Evolutionary conservation across 1,139 yeast genomes (phyloP).

Genomic region (Wickerhamomyces sp.): DNA sequence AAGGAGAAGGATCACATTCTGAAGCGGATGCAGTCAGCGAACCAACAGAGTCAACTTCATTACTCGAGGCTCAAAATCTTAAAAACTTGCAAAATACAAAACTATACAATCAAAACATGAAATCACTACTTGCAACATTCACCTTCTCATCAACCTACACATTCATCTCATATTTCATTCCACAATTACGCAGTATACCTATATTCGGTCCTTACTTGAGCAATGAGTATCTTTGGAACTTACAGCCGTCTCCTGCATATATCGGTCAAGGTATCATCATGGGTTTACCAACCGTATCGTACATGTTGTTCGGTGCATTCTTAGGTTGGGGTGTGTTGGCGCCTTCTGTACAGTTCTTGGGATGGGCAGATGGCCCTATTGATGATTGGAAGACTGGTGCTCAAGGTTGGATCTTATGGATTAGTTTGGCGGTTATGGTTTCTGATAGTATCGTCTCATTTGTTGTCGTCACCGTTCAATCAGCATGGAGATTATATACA

Average conservation of each 20-base stretch:
- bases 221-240: conserved; percentile 68
- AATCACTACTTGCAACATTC: conserved; percentile 56
- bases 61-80: conserved; percentile 28
- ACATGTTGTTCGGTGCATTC: conserved; percentile 86
- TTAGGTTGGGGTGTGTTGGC: conserved; percentile 91
- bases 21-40: conserved; percentile 3
- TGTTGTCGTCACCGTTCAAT: conserved; percentile 50
- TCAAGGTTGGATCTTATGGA: conserved; percentile 98
- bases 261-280: conserved; percentile 96
- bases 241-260: conserved; percentile 96
- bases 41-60: conserved; percentile 8
- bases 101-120: conserved; percentile 52
- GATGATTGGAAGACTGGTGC: conserved; percentile 93
- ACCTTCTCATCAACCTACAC: conserved; percentile 69
- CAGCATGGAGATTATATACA: conserved; percentile 29
- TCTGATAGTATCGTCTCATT: conserved; percentile 86
- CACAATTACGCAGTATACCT: conserved; percentile 64
- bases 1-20: conserved; percentile 7
- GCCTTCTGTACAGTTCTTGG: conserved; percentile 61
- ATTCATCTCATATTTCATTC: conserved; percentile 63
- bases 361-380: conserved; percentile 88
- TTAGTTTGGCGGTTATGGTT: conserved; percentile 89
- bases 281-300: conserved; percentile 89
- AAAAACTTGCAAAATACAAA: conserved; percentile 23
- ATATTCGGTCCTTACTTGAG: conserved; percentile 70